Conservation (phyloP, 352 stramenopile genomes). For the Phytophthora ramorum region DNA sequence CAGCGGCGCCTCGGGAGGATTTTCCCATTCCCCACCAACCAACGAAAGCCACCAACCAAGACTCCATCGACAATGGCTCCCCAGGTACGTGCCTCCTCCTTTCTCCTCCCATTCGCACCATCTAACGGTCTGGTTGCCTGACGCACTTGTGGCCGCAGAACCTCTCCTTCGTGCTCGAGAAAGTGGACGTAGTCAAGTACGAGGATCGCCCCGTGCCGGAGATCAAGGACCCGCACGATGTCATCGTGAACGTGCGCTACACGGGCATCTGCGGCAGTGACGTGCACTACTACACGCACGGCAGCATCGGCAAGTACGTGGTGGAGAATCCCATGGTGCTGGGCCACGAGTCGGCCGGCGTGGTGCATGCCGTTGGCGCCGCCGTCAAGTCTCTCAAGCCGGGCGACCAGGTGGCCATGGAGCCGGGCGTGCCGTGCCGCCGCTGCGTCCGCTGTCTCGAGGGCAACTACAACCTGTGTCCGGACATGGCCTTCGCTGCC, state of each 20-base stretch:
- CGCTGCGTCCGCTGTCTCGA: slow-evolving; percentile 31
- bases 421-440: slow-evolving; percentile 31
- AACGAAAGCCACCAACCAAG: not conserved
- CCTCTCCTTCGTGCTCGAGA: slow-evolving; percentile 36
- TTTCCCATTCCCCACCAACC: slow-evolving; percentile 12
- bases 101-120: too few species aligned
- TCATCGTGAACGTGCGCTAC: slow-evolving; percentile 36
- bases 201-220: slow-evolving; percentile 34
- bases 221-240: slow-evolving; percentile 31
- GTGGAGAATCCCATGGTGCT: slow-evolving; percentile 36
- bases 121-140: too few species aligned
- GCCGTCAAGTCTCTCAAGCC: slow-evolving; percentile 32
- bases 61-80: slow-evolving; percentile 5
- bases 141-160: slow-evolving; percentile 5
- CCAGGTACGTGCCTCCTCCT: not conserved
- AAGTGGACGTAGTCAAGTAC: slow-evolving; percentile 33
- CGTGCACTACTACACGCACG: slow-evolving; percentile 42
- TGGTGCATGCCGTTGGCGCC: slow-evolving; percentile 32
- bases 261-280: slow-evolving; percentile 40
- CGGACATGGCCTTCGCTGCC: slow-evolving; percentile 34
- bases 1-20: too few species aligned
- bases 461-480: slow-evolving; percentile 34
- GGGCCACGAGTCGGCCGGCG: slow-evolving; percentile 35
- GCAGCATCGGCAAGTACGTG: slow-evolving; percentile 38
- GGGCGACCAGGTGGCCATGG: slow-evolving; percentile 36